Percentiles rank a stretch among this genome's conserved stretches.
These are phyloP conservation scores for Aspergillus taichungensis DNA, from an alignment of 495 filamentous ascomycete genomes.

Conservation along the genomic window DNA sequence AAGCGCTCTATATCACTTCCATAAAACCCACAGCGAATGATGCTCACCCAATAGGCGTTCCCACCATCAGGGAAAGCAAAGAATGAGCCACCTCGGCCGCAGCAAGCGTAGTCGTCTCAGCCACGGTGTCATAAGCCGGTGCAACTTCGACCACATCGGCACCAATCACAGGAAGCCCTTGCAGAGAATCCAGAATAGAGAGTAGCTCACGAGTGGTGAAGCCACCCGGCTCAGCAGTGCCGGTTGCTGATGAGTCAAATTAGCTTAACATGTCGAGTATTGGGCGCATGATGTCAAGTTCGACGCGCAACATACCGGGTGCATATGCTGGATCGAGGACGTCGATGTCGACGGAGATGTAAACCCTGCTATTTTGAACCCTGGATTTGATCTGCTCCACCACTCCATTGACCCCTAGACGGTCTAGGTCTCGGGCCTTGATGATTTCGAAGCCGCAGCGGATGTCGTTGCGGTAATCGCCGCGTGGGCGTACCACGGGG, in stretches of 20 bases:
- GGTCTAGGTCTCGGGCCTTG: slow-evolving; percentile 42
- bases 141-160: slow-evolving; percentile 47
- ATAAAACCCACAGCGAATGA: too few relatives aligned
- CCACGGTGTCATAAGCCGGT: slow-evolving; percentile 42
- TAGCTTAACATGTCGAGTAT: background rate
- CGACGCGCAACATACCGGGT: slow-evolving; percentile 23
- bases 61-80: slow-evolving; percentile 11
- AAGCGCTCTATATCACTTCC: too few relatives aligned
- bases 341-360: slow-evolving; percentile 44
- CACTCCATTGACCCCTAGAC: slow-evolving; percentile 34
- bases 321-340: slow-evolving; percentile 45
- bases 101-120: slow-evolving; percentile 38
- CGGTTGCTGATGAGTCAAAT: slow-evolving; percentile 17
- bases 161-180: slow-evolving; percentile 38
- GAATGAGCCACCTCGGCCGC: slow-evolving; percentile 40
- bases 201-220: slow-evolving; percentile 45
- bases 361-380: slow-evolving; percentile 25
- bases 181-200: slow-evolving; percentile 37
- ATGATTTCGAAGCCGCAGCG: slow-evolving; percentile 44
- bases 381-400: slow-evolving; percentile 33
- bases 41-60: background rate
- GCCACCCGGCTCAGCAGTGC: slow-evolving; percentile 44
- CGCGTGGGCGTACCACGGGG: slow-evolving; percentile 31
- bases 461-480: slow-evolving; percentile 39
- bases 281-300: background rate